Percentiles rank a stretch among this genome's conserved stretches.
Conservation (phyloP, 2,329 filamentous ascomycete genomes). For the Fusarium mexicanum region DNA sequence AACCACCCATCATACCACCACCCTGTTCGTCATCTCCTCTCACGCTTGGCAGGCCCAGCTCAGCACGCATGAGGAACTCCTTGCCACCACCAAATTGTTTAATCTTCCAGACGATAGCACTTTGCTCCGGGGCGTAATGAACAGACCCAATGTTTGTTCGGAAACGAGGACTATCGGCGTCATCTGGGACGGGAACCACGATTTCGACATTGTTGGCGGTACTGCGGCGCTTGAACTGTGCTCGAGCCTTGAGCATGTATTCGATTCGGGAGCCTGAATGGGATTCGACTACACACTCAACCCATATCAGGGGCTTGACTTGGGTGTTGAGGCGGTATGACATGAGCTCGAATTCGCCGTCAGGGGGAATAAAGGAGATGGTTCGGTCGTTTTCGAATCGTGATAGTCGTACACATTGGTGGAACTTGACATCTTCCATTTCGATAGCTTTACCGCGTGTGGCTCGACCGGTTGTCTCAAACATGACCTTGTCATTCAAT, state of each 20-base stretch:
- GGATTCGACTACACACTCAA: slow-evolving; percentile 95
- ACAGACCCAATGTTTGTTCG: slow-evolving; percentile 97
- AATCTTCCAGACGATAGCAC: slow-evolving; percentile 99
- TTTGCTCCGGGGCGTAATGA: slow-evolving; percentile 97
- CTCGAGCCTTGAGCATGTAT: slow-evolving; percentile 98
- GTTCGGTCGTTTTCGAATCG: slow-evolving; percentile 98
- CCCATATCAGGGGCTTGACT: slow-evolving; percentile 98
- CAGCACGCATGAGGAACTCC: slow-evolving; percentile 98
- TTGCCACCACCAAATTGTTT: slow-evolving; percentile 99
- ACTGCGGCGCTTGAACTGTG: slow-evolving; percentile 96
- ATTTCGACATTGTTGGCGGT: slow-evolving; percentile 99
- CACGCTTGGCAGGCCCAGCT: slow-evolving; percentile 92
- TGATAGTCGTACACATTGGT: slow-evolving; percentile 95
- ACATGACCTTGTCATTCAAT: slow-evolving; percentile 99
- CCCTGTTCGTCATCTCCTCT: slow-evolving; percentile 95
- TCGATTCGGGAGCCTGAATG: slow-evolving; percentile 96
- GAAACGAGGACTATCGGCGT: slow-evolving; percentile 95
- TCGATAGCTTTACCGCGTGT: slow-evolving; percentile 97
- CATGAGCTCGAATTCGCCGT: slow-evolving; percentile 99
- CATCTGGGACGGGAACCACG: slow-evolving; percentile 94
- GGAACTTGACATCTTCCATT: slow-evolving; percentile 99
- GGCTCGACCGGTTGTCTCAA: slow-evolving; percentile 93
- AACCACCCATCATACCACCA: slow-evolving; percentile 96
- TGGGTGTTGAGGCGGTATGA: slow-evolving; percentile 98
- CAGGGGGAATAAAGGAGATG: slow-evolving; percentile 97